Conservation (phyloP, 139 green algal species). For the Astrephomene gubernaculifera region DNA sequence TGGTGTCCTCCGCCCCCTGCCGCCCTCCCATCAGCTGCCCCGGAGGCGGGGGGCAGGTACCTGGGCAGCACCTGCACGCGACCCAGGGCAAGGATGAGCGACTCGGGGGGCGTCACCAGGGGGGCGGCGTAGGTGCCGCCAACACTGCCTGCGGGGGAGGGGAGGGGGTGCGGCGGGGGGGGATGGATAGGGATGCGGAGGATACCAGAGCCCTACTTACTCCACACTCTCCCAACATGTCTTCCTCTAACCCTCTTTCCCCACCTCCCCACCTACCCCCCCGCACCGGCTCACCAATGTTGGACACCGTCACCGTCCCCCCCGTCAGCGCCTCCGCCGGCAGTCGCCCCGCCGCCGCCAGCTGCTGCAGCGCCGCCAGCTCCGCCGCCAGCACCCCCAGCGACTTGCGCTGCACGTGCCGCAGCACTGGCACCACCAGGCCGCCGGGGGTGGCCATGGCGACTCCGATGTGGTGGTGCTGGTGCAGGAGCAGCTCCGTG, state of each 20-base stretch:
- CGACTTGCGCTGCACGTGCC: slow-evolving; percentile 64
- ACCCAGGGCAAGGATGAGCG: slow-evolving; percentile 91
- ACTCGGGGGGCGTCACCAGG: slow-evolving; percentile 78
- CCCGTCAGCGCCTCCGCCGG: slow-evolving; percentile 68
- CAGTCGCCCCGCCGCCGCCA: slow-evolving; percentile 76
- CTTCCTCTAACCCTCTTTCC: no score
- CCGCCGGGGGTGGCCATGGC: slow-evolving; percentile 89
- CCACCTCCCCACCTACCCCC: not conserved
- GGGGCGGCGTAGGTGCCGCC: slow-evolving; percentile 88
- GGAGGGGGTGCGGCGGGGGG: not conserved
- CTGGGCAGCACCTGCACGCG: slow-evolving; percentile 47
- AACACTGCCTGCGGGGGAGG: slow-evolving; percentile 68
- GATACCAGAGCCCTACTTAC: not conserved
- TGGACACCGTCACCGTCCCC: slow-evolving; percentile 90
- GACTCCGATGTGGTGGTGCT: slow-evolving; percentile 89
- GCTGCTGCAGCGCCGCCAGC: slow-evolving; percentile 76
- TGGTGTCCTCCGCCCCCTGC: not conserved
- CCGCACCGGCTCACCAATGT: slow-evolving; percentile 74
- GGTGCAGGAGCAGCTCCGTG: slow-evolving; percentile 46
- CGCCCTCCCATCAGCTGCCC: not conserved
- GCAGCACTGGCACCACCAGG: slow-evolving; percentile 77
- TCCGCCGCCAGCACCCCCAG: slow-evolving; percentile 76
- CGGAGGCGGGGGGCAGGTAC: not conserved
- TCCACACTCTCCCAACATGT: not conserved
- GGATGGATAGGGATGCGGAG: not conserved